A percentile compares a stretch with the other conserved stretches of the same genome.
phyloP scores from a whole-genome alignment of 352 stramenopile genomes.

The Plasmopara viticola region DNA sequence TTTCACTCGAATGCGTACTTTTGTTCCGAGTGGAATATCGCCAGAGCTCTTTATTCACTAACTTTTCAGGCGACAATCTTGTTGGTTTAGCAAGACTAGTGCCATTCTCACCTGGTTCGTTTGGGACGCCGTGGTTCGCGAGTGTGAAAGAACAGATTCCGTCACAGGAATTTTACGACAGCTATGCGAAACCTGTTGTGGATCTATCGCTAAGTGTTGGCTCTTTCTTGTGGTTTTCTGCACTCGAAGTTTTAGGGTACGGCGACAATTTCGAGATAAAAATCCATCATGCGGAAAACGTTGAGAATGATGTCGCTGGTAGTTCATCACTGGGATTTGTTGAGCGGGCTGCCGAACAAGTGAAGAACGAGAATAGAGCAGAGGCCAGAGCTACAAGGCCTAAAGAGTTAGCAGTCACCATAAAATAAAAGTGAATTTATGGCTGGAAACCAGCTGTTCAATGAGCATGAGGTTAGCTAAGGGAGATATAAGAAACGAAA shows the following conservation, averaged over 20 bases:
- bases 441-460: background rate
- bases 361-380: slow-evolving; percentile 5
- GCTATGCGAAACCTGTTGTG: slow-evolving; percentile 35
- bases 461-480: background rate
- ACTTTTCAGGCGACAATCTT: slow-evolving; percentile 15
- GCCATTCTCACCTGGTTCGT: slow-evolving; percentile 36
- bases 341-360: background rate
- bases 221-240: slow-evolving; percentile 25
- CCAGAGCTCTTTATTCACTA: slow-evolving; percentile 26
- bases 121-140: slow-evolving; percentile 26
- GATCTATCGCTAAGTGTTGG: slow-evolving; percentile 22
- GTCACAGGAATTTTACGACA: slow-evolving; percentile 26
- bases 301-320: slow-evolving; percentile 1
- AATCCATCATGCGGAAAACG: background rate
- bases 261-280: slow-evolving; percentile 5
- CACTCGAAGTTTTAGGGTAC: slow-evolving; percentile 17
- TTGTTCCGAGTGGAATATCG: slow-evolving; percentile 41
- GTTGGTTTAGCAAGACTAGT: slow-evolving; percentile 28
- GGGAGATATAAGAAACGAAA: too few relatives aligned
- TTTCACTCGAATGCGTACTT: slow-evolving; percentile 33
- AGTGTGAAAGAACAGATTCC: slow-evolving; percentile 30
- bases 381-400: background rate
- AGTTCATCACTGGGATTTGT: background rate
- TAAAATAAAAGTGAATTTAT: background rate
- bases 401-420: slow-evolving; percentile 1